Base-by-base conservation (phyloP, 2,329 filamentous ascomycete genomes). In the Colletotrichum chrysophilum region DNA sequence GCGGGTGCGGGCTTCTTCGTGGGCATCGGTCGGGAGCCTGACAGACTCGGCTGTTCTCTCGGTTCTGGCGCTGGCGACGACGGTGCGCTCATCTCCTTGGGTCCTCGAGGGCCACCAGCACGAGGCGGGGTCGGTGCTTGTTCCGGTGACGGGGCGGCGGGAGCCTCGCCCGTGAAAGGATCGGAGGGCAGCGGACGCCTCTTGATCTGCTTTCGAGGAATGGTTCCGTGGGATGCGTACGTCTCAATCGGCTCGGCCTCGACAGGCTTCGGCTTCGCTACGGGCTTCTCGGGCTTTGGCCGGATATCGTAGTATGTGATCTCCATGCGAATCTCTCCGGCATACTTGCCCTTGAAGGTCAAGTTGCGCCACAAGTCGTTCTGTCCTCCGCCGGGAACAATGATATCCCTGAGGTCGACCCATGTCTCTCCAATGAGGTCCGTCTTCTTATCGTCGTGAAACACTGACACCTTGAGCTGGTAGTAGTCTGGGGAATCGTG, bases 391-490 rank as follows among this genome's bases (percentile, higher is more conserved):
- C 97, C 96, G 3, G 93, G 89, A 24, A 96, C 90, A 77, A 99
- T 91, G 80, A 99, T 94, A 79, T 92, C 90, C 79, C 93, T 92
- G 75, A 99, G 89, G 81, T 95, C 94, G 74, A 98, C 91, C 93
- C 95, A 98, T 8, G 95, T 93, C 85, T 99, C 97, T 78, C 97
- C 97, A 80, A 99, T 98, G 78, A 99, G 86, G 79, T 99, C 97
- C 0, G 96, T 98, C 87, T 94, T 97, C 88, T 98, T 98, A 86
- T 99, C 97, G 81, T 99, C 97, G 83, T 98, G 98, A 87, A 99
- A 99, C 7, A 98, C 92, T 4, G 96, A 98, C 18, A 98, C 90
- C 84, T 99, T 99, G 73, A 99, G 90, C 83, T 96, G 95, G 85
- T 95, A 96, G 88, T 99, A 99, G 85, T 99, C 97, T 21, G 96